Percentiles rank a stretch among this genome's conserved stretches.
phyloP scores from a whole-genome alignment of 75 land plant species.

The Ceratopteris richardii region DNA sequence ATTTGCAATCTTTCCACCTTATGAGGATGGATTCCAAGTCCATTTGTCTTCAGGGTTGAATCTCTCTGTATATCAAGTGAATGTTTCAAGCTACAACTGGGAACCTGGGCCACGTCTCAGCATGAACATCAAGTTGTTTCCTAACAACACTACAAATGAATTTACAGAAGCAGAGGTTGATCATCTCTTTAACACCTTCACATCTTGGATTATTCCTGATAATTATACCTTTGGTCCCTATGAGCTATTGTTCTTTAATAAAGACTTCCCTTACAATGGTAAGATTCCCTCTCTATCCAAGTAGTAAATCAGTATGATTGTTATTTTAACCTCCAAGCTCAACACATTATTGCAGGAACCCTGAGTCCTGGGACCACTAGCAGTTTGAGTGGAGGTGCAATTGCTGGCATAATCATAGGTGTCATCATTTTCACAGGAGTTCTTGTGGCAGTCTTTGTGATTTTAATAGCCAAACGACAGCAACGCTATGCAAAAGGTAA shows the following conservation, averaged over 20 bases:
- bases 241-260: slow-evolving; percentile 58
- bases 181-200: slow-evolving; percentile 33
- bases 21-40: slow-evolving; percentile 18
- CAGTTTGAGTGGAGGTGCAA: too few species aligned
- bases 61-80: slow-evolving; percentile 36
- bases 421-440: not conserved
- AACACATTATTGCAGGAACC: not conserved
- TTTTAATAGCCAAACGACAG: too few species aligned
- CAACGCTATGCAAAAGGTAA: too few species aligned
- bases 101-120: slow-evolving; percentile 70
- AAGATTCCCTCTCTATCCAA: slow-evolving; percentile 10
- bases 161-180: slow-evolving; percentile 56
- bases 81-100: slow-evolving; percentile 43
- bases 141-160: not conserved
- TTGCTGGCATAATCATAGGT: not conserved
- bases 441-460: not conserved
- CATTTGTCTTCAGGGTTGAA: slow-evolving; percentile 36
- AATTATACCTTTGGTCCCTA: slow-evolving; percentile 67
- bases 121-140: slow-evolving; percentile 57
- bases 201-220: slow-evolving; percentile 50
- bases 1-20: slow-evolving; percentile 48
- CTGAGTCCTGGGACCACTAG: not conserved
- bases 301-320: slow-evolving; percentile 20
- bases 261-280: slow-evolving; percentile 11
- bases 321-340: not conserved